These are phyloP conservation scores for Leishmania martiniquensis DNA, from an alignment of 208 protist species.

Conservation along the genomic window DNA sequence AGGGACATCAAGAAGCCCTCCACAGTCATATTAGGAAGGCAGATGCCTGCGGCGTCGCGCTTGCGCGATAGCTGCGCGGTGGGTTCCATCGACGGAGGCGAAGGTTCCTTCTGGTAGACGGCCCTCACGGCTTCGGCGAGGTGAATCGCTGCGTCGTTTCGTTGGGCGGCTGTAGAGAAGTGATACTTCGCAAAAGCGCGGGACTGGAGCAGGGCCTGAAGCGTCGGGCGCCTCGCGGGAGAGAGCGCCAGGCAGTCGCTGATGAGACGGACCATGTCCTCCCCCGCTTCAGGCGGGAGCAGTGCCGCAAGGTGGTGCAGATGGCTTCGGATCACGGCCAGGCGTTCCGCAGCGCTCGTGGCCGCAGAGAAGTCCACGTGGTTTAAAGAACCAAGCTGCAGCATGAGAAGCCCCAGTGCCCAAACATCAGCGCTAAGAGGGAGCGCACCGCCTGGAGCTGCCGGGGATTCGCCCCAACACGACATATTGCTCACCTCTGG, in stretches of 20 bases:
- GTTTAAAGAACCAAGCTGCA: constrained; percentile 20
- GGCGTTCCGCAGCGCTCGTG: constrained; percentile 6
- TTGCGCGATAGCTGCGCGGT: neutral
- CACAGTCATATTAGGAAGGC: neutral
- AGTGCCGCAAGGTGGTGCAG: neutral
- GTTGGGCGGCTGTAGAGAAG: constrained; percentile 6
- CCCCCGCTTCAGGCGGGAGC: constrained; percentile 5
- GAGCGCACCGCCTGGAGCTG: neutral
- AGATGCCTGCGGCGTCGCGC: neutral
- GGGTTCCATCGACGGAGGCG: neutral
- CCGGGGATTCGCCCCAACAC: neutral
- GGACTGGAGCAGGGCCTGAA: constrained; percentile 6
- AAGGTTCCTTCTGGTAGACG: too few relatives aligned
- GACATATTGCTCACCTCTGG: constrained; percentile 17
- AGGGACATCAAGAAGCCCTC: neutral
- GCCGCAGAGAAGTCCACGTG: neutral
- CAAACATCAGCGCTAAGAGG: constrained; percentile 19
- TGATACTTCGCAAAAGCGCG: constrained; percentile 5
- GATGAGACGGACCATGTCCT: constrained; percentile 17
- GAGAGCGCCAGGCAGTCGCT: constrained; percentile 12
- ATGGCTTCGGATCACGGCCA: neutral
- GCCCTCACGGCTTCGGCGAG: constrained; percentile 20
- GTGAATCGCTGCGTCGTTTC: constrained; percentile 16
- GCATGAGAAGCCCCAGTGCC: constrained; percentile 18
- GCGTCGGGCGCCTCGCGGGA: constrained; percentile 6